Conservation (phyloP, 208 protist genomes). For the Balamuthia mandrillaris region DNA sequence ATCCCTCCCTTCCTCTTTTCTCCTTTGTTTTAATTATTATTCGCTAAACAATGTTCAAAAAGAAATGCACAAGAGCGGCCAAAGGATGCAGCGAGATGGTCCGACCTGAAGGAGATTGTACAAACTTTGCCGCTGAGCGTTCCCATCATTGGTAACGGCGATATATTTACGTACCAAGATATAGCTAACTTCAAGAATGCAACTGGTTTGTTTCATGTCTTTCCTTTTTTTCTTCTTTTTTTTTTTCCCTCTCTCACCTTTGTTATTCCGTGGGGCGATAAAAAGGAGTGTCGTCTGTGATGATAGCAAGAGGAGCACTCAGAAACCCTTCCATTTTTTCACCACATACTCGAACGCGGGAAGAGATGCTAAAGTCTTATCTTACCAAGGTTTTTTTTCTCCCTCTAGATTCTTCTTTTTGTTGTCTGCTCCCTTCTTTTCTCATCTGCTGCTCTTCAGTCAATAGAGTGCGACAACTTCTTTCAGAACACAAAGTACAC, state of each 20-base stretch:
- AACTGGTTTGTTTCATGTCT: not conserved
- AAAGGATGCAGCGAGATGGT: not conserved
- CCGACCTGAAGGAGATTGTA: not conserved
- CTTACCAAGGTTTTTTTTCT: too few relatives aligned
- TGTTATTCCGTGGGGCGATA: constrained; percentile 67
- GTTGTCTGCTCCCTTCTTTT: too few relatives aligned
- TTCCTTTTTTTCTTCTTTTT: not conserved
- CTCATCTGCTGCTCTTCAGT: too few relatives aligned
- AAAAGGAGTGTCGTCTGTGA: constrained; percentile 71
- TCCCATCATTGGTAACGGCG: constrained; percentile 74
- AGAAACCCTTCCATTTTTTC: constrained; percentile 86
- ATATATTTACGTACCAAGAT: constrained; percentile 61
- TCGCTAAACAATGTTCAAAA: not conserved
- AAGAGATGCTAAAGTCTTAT: not conserved
- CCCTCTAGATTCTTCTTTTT: too few relatives aligned
- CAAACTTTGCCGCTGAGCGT: constrained; percentile 7
- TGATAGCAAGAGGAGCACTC: constrained; percentile 94
- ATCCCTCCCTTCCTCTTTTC: not conserved
- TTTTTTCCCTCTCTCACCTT: not conserved
- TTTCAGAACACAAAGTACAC: constrained; percentile 10
- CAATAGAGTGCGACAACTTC: not conserved
- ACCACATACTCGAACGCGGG: not conserved
- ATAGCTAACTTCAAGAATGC: constrained; percentile 15
- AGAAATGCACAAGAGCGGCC: constrained; percentile 15
- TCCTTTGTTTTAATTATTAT: not conserved